These are phyloP conservation scores for Astrocystis sublimbata DNA, from an alignment of 495 filamentous ascomycete genomes.

Conservation along the genomic window DNA sequence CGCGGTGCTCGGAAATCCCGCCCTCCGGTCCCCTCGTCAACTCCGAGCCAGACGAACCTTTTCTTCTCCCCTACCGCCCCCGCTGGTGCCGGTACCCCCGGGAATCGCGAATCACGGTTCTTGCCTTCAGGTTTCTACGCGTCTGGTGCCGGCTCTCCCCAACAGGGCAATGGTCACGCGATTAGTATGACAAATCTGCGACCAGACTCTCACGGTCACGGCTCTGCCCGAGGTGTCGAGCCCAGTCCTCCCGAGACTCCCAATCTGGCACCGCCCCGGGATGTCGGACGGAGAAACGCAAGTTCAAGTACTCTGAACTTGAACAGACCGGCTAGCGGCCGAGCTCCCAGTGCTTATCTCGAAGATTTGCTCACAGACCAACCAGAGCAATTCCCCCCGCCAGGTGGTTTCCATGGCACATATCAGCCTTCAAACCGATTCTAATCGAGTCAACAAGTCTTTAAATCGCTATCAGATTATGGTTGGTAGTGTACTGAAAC, in stretches of 20 bases:
- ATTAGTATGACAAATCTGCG: slow-evolving; percentile 58
- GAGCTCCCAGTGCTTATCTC: slow-evolving; percentile 88
- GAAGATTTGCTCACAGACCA: slow-evolving; percentile 84
- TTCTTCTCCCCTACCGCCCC: slow-evolving; percentile 94
- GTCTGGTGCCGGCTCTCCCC: slow-evolving; percentile 53
- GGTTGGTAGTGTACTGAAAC: background rate
- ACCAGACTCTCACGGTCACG: slow-evolving; percentile 53
- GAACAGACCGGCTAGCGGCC: slow-evolving; percentile 62
- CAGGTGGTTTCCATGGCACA: slow-evolving; percentile 25
- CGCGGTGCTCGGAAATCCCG: slow-evolving; percentile 41
- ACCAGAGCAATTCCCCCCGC: slow-evolving; percentile 40
- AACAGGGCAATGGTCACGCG: slow-evolving; percentile 50
- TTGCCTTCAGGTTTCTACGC: slow-evolving; percentile 94
- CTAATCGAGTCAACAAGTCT: background rate
- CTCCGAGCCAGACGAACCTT: slow-evolving; percentile 59
- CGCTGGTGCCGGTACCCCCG: slow-evolving; percentile 39
- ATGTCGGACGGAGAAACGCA: slow-evolving; percentile 45
- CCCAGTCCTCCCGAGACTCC: slow-evolving; percentile 64
- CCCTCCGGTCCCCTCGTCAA: slow-evolving; percentile 44
- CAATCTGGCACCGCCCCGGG: slow-evolving; percentile 32
- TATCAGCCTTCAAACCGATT: slow-evolving; percentile 21
- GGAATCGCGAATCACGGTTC: slow-evolving; percentile 67
- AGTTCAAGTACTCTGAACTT: slow-evolving; percentile 73
- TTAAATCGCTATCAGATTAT: background rate
- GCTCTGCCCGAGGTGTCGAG: slow-evolving; percentile 40